Base-by-base conservation (phyloP, 2,329 filamentous ascomycete species). In the Colletotrichum sp. region DNA sequence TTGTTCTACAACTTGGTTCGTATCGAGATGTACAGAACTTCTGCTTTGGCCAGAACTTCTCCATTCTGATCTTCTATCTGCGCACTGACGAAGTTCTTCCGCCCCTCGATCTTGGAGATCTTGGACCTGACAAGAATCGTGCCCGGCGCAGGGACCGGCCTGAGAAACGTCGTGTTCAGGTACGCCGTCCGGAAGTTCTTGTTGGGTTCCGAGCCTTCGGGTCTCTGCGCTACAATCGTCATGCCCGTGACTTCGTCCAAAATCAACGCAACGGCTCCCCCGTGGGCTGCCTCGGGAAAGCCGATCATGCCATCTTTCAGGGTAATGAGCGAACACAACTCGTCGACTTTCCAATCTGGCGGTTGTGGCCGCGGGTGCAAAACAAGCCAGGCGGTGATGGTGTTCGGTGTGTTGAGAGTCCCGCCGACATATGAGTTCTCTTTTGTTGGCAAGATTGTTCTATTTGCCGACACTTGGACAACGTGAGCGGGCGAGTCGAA, bases 231-330 rank as follows among this genome's bases (percentile, higher is more conserved):
- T 30, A 85, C 85, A 55, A 84, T 81, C 24, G 86, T 76, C 7
- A 80, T 78, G 5, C 85, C 84, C 79, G 84, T 83, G 13, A 82
- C 79, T 80, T 87, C 86, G 59, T 87, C 86, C 39, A 85, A 68
- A 68, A 87, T 75, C 24, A 85, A 79, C 55, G 82, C 82, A n/a
- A 82, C 80, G 69, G 86, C 78, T 8, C 86, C 86, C 4, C 86
- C 86, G 68, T 87, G 86, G 7, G 84, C 77, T 10, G 85, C 75
- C 16, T 78, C 78, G 0, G 81, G 78, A 52, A 82, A 84, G 4
- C 86, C 84, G 8, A 79, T 82, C 10, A 86, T 78, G 6, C 83
- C 84, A 4, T 82, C 78, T 7, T 83, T 82, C 10, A 86, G 78
- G 1, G 82, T 78, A 57, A 84, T 80, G 32, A 87, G 80, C 3